Percentiles rank a stretch among this genome's conserved stretches.
These are phyloP conservation scores for Casuarina equisetifolia DNA, from an alignment of 306 rosid species.

Conservation along the genomic window DNA sequence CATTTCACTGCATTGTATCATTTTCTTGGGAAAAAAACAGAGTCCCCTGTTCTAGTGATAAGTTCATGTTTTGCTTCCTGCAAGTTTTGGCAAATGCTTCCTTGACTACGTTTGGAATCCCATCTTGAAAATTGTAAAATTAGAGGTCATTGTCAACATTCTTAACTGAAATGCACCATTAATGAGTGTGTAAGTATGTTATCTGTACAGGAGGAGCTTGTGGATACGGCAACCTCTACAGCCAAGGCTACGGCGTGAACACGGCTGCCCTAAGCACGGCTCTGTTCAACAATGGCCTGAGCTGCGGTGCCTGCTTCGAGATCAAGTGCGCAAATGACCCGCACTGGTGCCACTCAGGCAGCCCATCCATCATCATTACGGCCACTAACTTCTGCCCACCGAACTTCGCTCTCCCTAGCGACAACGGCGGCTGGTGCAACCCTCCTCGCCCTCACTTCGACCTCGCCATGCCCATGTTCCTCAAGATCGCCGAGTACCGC, in stretches of 20 bases:
- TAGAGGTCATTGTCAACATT: not conserved
- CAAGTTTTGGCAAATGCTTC: not conserved
- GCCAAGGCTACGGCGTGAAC: slow-evolving; percentile 96
- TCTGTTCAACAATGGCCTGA: slow-evolving; percentile 77
- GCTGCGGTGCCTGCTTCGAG: slow-evolving; percentile 94
- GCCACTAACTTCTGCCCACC: slow-evolving; percentile 99
- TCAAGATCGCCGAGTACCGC: slow-evolving; percentile 91
- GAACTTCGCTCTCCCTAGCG: slow-evolving; percentile 82
- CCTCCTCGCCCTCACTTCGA: slow-evolving; percentile 96
- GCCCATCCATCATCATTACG: slow-evolving; percentile 81
- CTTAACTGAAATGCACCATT: not conserved
- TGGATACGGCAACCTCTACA: slow-evolving; percentile 93
- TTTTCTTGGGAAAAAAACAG: not conserved
- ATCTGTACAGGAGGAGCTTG: slow-evolving; percentile 77
- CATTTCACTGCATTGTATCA: not conserved
- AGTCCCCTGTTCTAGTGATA: not conserved
- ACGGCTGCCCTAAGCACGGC: slow-evolving; percentile 95
- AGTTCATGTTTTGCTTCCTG: not conserved
- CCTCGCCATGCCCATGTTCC: slow-evolving; percentile 99
- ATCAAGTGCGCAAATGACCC: slow-evolving; percentile 78
- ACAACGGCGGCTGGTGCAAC: slow-evolving; percentile 99
- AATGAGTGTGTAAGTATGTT: not conserved
- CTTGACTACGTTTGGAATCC: not conserved
- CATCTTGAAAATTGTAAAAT: not conserved
- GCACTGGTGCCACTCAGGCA: slow-evolving; percentile 82